phyloP scores from a whole-genome alignment of 352 stramenopile genomes.

The Saprolegnia diclina region DNA sequence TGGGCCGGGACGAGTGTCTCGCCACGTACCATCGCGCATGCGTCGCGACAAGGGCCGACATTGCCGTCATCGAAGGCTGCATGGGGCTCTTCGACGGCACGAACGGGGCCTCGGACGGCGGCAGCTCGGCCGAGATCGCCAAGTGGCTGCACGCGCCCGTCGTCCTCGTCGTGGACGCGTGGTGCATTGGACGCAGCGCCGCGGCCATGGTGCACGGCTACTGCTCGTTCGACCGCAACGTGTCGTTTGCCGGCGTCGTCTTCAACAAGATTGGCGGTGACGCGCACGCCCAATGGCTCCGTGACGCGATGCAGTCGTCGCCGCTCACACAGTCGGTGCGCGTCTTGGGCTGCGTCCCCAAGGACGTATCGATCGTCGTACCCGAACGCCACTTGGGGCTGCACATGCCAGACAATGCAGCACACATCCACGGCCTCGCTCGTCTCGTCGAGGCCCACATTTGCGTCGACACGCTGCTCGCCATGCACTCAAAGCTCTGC shows the following conservation, averaged over 20 bases:
- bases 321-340: background rate
- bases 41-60: background rate
- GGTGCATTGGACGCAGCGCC: conserved; percentile 23
- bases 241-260: conserved; percentile 28
- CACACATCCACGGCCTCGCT: background rate
- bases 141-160: conserved; percentile 25
- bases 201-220: conserved; percentile 32
- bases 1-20: conserved; percentile 12
- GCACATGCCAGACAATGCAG: conserved; percentile 10
- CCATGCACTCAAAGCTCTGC: background rate
- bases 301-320: conserved; percentile 21
- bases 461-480: conserved; percentile 3
- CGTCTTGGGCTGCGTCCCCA: conserved; percentile 26
- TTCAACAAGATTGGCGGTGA: conserved; percentile 29
- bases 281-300: conserved; percentile 23
- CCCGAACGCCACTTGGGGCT: conserved; percentile 33
- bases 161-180: conserved; percentile 30
- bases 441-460: conserved; percentile 18
- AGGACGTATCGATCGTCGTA: conserved; percentile 12
- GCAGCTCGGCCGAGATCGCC: conserved; percentile 24
- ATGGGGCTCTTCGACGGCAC: conserved; percentile 23
- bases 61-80: conserved; percentile 24
- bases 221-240: conserved; percentile 26
- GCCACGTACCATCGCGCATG: conserved; percentile 16
- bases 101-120: conserved; percentile 9